Conservation (phyloP, 805 yeast genomes). For the Kodamaea kakaduensis region DNA sequence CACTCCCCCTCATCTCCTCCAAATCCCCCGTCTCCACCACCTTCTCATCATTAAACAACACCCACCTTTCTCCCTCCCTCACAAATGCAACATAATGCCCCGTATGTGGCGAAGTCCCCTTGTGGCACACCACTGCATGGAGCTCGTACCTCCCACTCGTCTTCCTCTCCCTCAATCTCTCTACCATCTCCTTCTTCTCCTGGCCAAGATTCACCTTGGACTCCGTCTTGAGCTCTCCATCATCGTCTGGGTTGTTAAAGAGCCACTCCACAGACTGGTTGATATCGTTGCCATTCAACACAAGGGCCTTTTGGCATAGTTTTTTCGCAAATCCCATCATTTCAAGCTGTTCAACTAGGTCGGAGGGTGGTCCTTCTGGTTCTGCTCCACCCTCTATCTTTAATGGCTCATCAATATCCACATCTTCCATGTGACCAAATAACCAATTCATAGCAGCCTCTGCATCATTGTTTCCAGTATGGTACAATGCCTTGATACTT, state of each 20-base stretch:
- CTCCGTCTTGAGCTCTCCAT: constrained; percentile 46
- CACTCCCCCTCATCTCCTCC: constrained; percentile 43
- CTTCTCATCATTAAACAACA: constrained; percentile 84
- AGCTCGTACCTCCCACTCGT: constrained; percentile 41
- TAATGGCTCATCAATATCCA: constrained; percentile 67
- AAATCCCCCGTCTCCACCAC: constrained; percentile 56
- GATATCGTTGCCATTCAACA: constrained; percentile 53
- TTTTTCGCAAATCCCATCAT: constrained; percentile 76
- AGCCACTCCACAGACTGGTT: constrained; percentile 91
- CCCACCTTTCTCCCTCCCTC: constrained; percentile 56
- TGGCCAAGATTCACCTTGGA: constrained; percentile 25
- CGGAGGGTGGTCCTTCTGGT: constrained; percentile 14
- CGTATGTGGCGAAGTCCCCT: constrained; percentile 84
- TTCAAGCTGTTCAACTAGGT: constrained; percentile 44
- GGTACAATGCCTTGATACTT: constrained; percentile 60
- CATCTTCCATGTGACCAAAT: constrained; percentile 83
- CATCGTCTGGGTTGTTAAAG: constrained; percentile 75
- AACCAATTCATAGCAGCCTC: constrained; percentile 91
- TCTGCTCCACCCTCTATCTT: constrained; percentile 11
- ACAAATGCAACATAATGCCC: constrained; percentile 89
- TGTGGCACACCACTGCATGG: constrained; percentile 75
- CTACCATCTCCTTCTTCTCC: constrained; percentile 16
- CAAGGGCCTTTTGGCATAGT: constrained; percentile 70
- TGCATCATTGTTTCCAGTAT: constrained; percentile 59
- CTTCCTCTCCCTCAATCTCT: constrained; percentile 12